Base-by-base conservation (phyloP, 805 yeast species). In the Komagataella pastoris region DNA sequence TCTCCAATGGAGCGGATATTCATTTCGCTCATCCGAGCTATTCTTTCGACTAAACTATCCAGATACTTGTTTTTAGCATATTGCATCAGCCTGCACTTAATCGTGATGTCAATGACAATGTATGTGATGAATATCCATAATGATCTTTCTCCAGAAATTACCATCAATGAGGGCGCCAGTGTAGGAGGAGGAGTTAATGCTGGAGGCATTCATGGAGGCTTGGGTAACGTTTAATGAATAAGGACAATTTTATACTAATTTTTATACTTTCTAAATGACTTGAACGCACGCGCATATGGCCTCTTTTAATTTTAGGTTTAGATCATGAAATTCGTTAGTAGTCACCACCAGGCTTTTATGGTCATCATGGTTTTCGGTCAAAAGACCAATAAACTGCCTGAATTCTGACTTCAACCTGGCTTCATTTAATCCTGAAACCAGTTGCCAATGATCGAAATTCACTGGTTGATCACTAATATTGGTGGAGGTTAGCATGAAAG, bases 1-100 rank as follows among this genome's bases (percentile, higher is more conserved):
- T 81, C 90, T 1, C 85, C 93, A 1, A 62, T 85, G 52, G 97
- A 93, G 58, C 73, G 95, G 54, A 66, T 86, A n/a, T 85, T 83
- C 56, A 79, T 81, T 54, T 79, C 81, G 53, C 73, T 85, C 54
- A 83, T 95, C 1, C 73, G 87, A 56, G 76, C 85, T 0, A 77
- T 89, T n/a, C 68, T 89, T 53, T 83, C 90, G 17, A 87, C 87
- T 50, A 74, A 84, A 56, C 67, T 80, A 14, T 81, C 90, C 7
- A 68, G 97, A 59, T 75, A 83, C 73, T 62, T 85, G 47, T 88
- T 88, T 64, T 73, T 88, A 48, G 70, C 72, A 3, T 90, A 90
- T 64, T 85, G 95, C 60, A 59, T 79, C 10, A 85, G 85, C 5
- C 67, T 91, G 54, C 97, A 90, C 65, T 69, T 81, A 12, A 65